Percentiles rank a stretch among this genome's conserved stretches.
Evolutionary conservation across 2,329 filamentous ascomycete genomes (phyloP).

Genomic region (Clonostachys rhizophaga): DNA sequence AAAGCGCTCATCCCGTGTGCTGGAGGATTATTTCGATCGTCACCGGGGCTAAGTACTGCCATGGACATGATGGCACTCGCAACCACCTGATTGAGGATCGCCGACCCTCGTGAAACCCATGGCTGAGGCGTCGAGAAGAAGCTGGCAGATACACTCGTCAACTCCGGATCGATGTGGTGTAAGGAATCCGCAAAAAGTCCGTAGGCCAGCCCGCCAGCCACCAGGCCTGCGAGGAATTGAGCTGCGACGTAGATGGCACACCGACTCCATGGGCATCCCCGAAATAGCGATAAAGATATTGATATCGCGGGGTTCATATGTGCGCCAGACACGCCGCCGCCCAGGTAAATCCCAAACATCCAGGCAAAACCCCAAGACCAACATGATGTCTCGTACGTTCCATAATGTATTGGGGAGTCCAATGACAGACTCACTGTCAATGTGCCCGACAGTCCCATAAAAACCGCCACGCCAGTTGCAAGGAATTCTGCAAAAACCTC

Average conservation of each 20-base stretch:
- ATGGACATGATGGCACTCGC: constrained; percentile 26
- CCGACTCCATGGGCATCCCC: constrained; percentile 26
- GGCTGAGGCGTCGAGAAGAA: constrained; percentile 23
- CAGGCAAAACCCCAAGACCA: constrained; percentile 15
- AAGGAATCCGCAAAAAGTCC: constrained; percentile 22
- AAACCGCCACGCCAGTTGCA: constrained; percentile 8
- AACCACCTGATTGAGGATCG: constrained; percentile 26
- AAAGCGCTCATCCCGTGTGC: constrained; percentile 28
- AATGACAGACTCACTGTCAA: constrained; percentile 9
- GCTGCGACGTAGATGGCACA: constrained; percentile 19
- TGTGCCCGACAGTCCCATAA: constrained; percentile 9
- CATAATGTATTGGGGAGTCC: constrained; percentile 5
- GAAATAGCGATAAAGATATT: constrained; percentile 23
- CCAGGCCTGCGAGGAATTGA: constrained; percentile 21
- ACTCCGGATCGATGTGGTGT: constrained; percentile 18
- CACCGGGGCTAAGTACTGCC: constrained; percentile 25
- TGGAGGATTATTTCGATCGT: constrained; percentile 28
- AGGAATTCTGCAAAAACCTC: constrained; percentile 13
- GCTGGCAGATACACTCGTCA: constrained; percentile 17
- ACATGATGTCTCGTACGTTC: constrained; percentile 12
- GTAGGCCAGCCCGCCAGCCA: constrained; percentile 20
- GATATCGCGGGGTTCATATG: constrained; percentile 28
- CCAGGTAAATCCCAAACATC: constrained; percentile 15
- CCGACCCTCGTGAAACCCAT: constrained; percentile 13
- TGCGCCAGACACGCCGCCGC: constrained; percentile 17